Evolutionary conservation across 2,329 filamentous ascomycete species (phyloP), one percentile per base, ranked within the genome.

Genomic region (Aspergillus brasiliensis): DNA sequence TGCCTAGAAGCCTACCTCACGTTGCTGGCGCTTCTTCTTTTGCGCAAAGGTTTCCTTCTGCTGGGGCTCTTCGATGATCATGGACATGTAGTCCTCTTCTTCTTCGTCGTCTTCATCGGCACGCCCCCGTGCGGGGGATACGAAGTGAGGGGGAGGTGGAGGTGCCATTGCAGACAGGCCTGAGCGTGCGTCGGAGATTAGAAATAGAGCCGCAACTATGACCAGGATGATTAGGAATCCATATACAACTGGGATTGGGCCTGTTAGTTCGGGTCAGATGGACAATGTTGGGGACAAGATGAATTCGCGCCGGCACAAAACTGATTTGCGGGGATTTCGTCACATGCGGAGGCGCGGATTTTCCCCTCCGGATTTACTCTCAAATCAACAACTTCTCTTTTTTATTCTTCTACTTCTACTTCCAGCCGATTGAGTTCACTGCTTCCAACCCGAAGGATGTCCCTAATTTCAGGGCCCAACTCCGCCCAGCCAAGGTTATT

Each of bases 11-110:
- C 62, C 17, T 74, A 78, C 79, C 76, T 78, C 85, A 73, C 74
- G 82, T 70, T 78, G 84, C 72, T 81, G 80, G 56, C 81, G 83
- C 59, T 78, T 80, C 55, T 82, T 81, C 57, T 83, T 82, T 70
- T 90, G 86, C 1, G 87, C 80, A 21, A 86, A 86, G 10, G 87
- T 88, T 73, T 90, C 87, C 64, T 83, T 84, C 58, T 79, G 75
- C 17, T 76, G 75, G 0, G 86, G 83, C 58, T 96, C 91, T 17
- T 86, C 83, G 73, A 99, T 93, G 13, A 88, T 83, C 94, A 99
- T 98, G 69, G 89, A 92, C 90, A 99, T 96, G 82, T 99, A 98
- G 77, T 99, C 95, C 65, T 97, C 92, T 64, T 92, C 91, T 19
- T 92, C 91, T 6, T 91, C 90, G 2, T 83, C 82, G n/a, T 51